These are phyloP conservation scores for Musa beccarii DNA, from an alignment of 176 grass and related monocot genomes.

Conservation along the genomic window DNA sequence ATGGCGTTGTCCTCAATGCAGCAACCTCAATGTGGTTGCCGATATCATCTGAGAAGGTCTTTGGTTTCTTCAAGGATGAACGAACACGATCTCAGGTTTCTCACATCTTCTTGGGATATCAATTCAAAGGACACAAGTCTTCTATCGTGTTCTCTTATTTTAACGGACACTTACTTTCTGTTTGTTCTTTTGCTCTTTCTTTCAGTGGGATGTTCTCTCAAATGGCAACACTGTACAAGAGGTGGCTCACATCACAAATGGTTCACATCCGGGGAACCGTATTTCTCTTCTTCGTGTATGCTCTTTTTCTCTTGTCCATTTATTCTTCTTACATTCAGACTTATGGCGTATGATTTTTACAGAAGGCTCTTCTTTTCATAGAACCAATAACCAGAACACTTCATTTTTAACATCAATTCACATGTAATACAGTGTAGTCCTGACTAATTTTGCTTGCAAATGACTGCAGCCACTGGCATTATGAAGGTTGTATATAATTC, in stretches of 20 bases:
- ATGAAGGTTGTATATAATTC: background rate
- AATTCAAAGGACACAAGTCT: background rate
- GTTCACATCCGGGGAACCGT: conserved; percentile 66
- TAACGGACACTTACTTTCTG: background rate
- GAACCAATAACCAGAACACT: no score
- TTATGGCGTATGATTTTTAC: no score
- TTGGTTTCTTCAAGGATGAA: conserved; percentile 71
- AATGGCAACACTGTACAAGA: conserved; percentile 64
- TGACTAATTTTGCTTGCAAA: no score
- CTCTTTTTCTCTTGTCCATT: background rate
- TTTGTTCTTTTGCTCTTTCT: conserved; percentile 4
- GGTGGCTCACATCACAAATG: conserved; percentile 55
- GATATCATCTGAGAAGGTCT: conserved; percentile 50
- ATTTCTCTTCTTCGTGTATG: conserved; percentile 69
- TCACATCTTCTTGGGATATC: no score
- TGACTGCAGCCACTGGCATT: no score
- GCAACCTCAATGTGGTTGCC: conserved; percentile 81
- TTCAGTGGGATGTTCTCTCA: conserved; percentile 82
- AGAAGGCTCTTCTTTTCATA: no score
- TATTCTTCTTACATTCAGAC: background rate
- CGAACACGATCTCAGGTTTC: conserved; percentile 54
- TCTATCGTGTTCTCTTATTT: background rate
- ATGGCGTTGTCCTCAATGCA: conserved; percentile 65
- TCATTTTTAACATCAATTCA: no score
- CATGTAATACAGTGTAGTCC: no score